Evolutionary conservation across 345 rosid species (phyloP), one percentile per base, ranked within the genome.

Genomic region (Populus nigra): DNA sequence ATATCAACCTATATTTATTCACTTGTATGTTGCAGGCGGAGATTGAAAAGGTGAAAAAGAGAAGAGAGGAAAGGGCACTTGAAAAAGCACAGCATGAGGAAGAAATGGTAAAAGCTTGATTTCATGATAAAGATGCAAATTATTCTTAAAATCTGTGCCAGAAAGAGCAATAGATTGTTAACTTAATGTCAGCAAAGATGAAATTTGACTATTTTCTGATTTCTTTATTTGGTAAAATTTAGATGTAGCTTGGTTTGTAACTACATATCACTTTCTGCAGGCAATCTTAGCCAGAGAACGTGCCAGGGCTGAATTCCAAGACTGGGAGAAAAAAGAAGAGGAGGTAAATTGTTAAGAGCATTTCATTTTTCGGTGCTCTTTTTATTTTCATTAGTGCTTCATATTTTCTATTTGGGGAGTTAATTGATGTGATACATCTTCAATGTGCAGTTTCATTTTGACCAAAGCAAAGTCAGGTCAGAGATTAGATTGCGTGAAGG

Each of bases 311-410:
- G 99, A 96, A 83, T 91, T 88, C 82, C 97, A 93, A 69, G 99
- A 96, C 70, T 96, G 96, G 98, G 99, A 96, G 90, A 96, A 91
- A 86, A 96, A 93, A 79, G 99, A 96, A 79, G 97, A 93, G 78
- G 97, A 96, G 93, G 99, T 91, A 79, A 73, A 39, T 77, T 62
- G 49, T 49, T 36, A 43, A 20, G 16, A 49, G 35, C 18, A 55
- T 67, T 68, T 78, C 11, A 12, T 39, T 57, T 73, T 22, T 38
- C 3, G 18, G 50, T 47, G 50, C 22, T 22, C n/a, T 33, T 18
- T 45, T 65, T 27, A 20, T 68, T 77, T 29, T 39, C 43, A 36
- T 67, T 29, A 27, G 31, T 73, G 72, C 31, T 25, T 66, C 49
- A 13, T 15, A 15, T 47, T 25, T 76, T 72, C 73, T 57, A 39